phyloP scores from a whole-genome alignment of 768 basidiomycete genomes.

The Lactarius quietus region DNA sequence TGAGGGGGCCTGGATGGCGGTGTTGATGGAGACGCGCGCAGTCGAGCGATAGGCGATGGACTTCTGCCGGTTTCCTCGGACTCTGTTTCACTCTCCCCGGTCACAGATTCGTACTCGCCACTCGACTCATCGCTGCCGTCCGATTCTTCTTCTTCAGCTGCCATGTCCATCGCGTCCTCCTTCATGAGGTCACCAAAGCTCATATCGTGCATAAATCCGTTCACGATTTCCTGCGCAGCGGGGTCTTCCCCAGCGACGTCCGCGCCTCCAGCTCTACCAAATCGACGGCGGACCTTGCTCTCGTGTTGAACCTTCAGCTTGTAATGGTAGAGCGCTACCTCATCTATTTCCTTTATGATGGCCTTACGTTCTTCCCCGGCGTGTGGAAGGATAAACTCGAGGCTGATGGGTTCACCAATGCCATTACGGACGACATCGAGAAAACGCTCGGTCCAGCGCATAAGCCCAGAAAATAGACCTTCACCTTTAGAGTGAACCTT shows the following conservation, averaged over 20 bases:
- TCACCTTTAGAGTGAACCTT: constrained; percentile 98
- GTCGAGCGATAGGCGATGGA: background rate
- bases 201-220: constrained; percentile 77
- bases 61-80: constrained; percentile 22
- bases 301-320: constrained; percentile 91
- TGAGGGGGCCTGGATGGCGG: background rate
- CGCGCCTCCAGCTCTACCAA: constrained; percentile 50
- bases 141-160: constrained; percentile 54
- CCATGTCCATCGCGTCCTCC: constrained; percentile 77
- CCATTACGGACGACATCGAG: constrained; percentile 88
- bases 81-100: constrained; percentile 36
- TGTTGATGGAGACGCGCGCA: background rate
- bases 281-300: constrained; percentile 82
- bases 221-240: constrained; percentile 74
- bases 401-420: constrained; percentile 63
- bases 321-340: constrained; percentile 89
- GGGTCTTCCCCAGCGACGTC: constrained; percentile 77
- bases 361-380: constrained; percentile 68
- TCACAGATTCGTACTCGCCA: constrained; percentile 37
- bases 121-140: constrained; percentile 46
- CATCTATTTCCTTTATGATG: constrained; percentile 84
- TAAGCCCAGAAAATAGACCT: constrained; percentile 87
- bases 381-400: constrained; percentile 89
- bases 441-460: constrained; percentile 97
- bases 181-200: constrained; percentile 75